Base-by-base conservation (phyloP, 805 yeast genomes). In the Gaillardinia entomophila region DNA sequence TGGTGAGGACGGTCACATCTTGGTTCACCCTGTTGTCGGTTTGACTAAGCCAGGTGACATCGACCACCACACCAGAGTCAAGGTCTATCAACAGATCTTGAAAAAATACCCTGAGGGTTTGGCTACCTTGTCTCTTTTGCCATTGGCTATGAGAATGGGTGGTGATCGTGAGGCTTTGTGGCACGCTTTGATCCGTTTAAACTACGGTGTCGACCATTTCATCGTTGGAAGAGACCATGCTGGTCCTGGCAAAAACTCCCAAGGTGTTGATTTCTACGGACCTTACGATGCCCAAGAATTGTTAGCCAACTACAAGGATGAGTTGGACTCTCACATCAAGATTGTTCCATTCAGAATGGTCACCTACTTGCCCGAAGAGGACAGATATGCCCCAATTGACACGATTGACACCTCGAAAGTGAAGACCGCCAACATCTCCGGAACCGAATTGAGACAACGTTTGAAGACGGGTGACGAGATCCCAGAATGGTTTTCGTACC, bases 141-240 rank as follows among this genome's bases (percentile, higher is more conserved):
- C 97, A 10, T 71, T 89, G 53, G 97, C 97, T 25, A 89, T 89
- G 97, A 81, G 97, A 73, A 89, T 89, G 97, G 97, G 92, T 35
- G 97, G 97, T 60, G 97, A 90, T 60, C 79, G 95, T 59, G 97
- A 89, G 66, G 97, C 97, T 15, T 84, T 89, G 28, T 90, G 97
- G 97, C 97, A 89, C 57, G 96, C 97, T 12, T 82, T 90, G 51
- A 89, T 89, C 57, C 83, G 97, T 65, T 86, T 87, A 71, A 89
- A 89, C 67, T 88, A 81, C 56, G 97, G 97, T 55, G 96, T 95
- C 35, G 83, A 96, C 33, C 97, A 90, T 60, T 90, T 90, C 68
- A 89, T 89, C 53, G 96, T 89, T 30, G 97, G 97, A 40, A 82
- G 97, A 71, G 97, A 89, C 62, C 97, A 89, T 55, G 97, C 97